Percentiles rank a stretch among this genome's conserved stretches.
Evolutionary conservation across 306 rosid species (phyloP).

Genomic region (Ochetophila trinervis): DNA sequence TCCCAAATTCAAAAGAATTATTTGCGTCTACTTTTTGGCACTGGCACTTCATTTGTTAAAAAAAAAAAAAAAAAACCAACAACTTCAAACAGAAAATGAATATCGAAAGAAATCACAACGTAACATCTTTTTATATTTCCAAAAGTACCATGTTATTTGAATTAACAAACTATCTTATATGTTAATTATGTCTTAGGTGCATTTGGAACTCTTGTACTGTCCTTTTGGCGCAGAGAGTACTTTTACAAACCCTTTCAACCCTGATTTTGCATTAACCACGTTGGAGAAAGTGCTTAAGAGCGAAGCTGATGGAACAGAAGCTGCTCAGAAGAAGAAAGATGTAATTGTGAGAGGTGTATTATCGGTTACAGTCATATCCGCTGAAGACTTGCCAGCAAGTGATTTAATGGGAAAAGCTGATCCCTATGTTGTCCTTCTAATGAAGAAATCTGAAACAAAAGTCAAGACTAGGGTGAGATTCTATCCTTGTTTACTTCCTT

Average conservation of each 20-base stretch:
- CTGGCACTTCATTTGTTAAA: no score
- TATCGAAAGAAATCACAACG: not conserved
- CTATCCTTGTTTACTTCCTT: not conserved
- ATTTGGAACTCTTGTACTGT: conserved; percentile 85
- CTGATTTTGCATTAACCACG: conserved; percentile 57
- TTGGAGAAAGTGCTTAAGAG: conserved; percentile 69
- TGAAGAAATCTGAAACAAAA: conserved; percentile 76
- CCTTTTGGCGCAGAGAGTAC: conserved; percentile 56
- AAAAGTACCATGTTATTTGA: not conserved
- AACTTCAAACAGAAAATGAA: no score
- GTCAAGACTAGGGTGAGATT: conserved; percentile 78
- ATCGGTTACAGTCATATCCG: conserved; percentile 82
- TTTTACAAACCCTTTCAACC: conserved; percentile 51
- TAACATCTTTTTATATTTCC: not conserved
- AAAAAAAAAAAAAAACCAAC: no score
- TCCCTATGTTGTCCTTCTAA: conserved; percentile 66
- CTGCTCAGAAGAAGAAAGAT: conserved; percentile 51
- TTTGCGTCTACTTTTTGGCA: no score
- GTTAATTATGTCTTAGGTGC: conserved; percentile 49
- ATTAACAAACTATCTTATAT: not conserved
- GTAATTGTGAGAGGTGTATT: conserved; percentile 83
- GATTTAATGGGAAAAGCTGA: conserved; percentile 94
- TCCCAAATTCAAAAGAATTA: no score
- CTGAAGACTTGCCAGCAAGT: conserved; percentile 76
- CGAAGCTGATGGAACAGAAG: conserved; percentile 27